A percentile compares a stretch with the other conserved stretches of the same genome.
Conservation (phyloP, 441 rosid species). For the Biscutella laevigata region DNA sequence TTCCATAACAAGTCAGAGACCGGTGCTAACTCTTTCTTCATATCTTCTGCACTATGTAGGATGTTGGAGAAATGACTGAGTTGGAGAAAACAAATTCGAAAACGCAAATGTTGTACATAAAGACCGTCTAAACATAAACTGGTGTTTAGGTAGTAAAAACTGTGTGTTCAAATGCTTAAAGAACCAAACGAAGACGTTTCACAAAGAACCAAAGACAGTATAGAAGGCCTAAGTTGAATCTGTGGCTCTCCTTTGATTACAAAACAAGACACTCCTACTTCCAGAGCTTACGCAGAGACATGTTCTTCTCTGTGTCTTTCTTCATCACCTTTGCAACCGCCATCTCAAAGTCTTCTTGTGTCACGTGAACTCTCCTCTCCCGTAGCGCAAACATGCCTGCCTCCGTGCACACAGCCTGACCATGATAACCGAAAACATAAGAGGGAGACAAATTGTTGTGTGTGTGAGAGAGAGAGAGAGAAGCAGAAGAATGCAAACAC, state of each 20-base stretch:
- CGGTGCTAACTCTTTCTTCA: no score
- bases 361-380: slow-evolving; percentile 76
- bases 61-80: no score
- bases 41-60: no score
- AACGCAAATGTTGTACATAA: background rate
- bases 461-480: background rate
- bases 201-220: slow-evolving; percentile 10
- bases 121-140: background rate
- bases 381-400: slow-evolving; percentile 84
- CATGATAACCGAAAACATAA: background rate
- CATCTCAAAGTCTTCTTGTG: slow-evolving; percentile 83
- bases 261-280: slow-evolving; percentile 28
- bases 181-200: background rate
- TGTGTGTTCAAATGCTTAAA: slow-evolving; percentile 3
- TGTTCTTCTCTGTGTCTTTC: slow-evolving; percentile 90
- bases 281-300: slow-evolving; percentile 88
- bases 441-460: background rate
- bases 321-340: slow-evolving; percentile 92
- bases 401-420: slow-evolving; percentile 82
- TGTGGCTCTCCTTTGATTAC: background rate
- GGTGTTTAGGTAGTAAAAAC: background rate
- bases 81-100: background rate
- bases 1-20: no score
- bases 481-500: background rate
- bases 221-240: background rate